phyloP scores from a whole-genome alignment of 768 basidiomycete genomes.

The Auricularia sp. region DNA sequence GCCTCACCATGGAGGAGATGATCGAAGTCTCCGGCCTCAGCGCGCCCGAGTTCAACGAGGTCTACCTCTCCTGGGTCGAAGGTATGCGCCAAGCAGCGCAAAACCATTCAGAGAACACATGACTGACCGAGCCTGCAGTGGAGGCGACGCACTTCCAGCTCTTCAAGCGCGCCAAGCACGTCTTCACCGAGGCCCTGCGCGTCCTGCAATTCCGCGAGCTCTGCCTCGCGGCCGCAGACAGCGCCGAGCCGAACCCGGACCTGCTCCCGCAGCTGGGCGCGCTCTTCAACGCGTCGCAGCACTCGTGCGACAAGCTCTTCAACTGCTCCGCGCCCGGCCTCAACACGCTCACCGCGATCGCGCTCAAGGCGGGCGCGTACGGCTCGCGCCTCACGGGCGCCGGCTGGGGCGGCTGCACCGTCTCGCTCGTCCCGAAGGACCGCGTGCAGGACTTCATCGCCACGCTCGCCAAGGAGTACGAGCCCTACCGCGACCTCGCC shows the following conservation, averaged over 20 bases:
- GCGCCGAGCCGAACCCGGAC: conserved; percentile 9
- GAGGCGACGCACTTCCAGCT: conserved; percentile 75
- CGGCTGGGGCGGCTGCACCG: conserved; percentile 87
- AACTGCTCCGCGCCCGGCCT: conserved; percentile 78
- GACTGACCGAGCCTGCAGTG: conserved; percentile 33
- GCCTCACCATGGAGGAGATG: conserved; percentile 70
- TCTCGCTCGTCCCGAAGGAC: conserved; percentile 64
- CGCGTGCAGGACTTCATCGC: conserved; percentile 55
- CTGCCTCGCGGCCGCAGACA: conserved; percentile 39
- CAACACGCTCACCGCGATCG: conserved; percentile 55
- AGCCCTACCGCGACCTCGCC: conserved; percentile 50
- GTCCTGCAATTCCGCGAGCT: conserved; percentile 69
- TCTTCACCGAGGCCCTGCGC: conserved; percentile 68
- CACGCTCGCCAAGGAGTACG: conserved; percentile 49
- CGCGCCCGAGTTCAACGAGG: conserved; percentile 44
- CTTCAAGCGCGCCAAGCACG: conserved; percentile 74
- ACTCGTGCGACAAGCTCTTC: conserved; percentile 55
- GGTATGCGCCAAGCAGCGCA: conserved; percentile 33
- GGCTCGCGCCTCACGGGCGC: conserved; percentile 84
- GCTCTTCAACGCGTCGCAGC: conserved; percentile 73
- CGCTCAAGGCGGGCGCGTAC: conserved; percentile 60
- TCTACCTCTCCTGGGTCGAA: conserved; percentile 73
- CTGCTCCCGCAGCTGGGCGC: conserved; percentile 47
- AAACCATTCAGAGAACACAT: conserved; percentile 6
- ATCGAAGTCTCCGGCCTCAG: conserved; percentile 50